Evolutionary conservation across 306 rosid species (phyloP).

Genomic region (Sesbania bispinosa): DNA sequence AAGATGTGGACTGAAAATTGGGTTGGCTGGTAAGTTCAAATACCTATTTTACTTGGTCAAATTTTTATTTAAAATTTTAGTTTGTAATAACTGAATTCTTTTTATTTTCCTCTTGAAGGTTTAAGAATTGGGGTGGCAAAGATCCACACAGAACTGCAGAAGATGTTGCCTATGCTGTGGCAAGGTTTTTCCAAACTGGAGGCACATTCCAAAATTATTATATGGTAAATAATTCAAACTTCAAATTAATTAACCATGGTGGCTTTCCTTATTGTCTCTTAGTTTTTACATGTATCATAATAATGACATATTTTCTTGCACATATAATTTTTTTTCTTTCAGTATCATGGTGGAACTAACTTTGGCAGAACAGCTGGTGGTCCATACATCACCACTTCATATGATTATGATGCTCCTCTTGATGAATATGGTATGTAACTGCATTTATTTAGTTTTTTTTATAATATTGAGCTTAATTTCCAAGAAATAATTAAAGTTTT

Average conservation of each 20-base stretch:
- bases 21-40: slow-evolving; percentile 45
- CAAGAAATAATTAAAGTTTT: neutral
- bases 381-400: no score
- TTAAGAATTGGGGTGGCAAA: no score
- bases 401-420: no score
- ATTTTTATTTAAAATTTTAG: neutral
- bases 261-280: no score
- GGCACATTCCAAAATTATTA: slow-evolving; percentile 62
- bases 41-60: neutral
- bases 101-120: no score
- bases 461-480: neutral
- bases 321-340: neutral
- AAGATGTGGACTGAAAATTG: no score
- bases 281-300: neutral
- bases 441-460: neutral
- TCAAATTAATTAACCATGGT: neutral
- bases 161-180: no score
- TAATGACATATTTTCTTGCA: neutral
- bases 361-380: no score
- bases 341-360: slow-evolving; percentile 70
- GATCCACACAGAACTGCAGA: no score
- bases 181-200: slow-evolving; percentile 46
- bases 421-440: slow-evolving; percentile 12
- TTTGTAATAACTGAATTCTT: neutral
- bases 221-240: slow-evolving; percentile 33